Evolutionary conservation across 2,329 filamentous ascomycete species (phyloP).

Genomic region (Acephala macrosclerotiorum): DNA sequence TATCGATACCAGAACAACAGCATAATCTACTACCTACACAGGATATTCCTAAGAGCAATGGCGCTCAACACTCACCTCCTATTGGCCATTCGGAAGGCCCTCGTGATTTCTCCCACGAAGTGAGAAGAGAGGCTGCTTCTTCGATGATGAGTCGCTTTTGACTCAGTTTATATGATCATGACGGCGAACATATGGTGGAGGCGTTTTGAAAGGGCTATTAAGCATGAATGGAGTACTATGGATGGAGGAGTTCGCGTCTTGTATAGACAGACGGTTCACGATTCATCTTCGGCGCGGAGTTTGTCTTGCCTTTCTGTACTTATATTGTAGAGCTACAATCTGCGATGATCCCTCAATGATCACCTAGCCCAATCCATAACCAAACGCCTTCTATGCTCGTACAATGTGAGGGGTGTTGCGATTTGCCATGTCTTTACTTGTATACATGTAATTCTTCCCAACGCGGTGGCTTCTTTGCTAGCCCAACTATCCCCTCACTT

Average conservation of each 20-base stretch:
- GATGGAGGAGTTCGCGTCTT: slow-evolving; percentile 23
- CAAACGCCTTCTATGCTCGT: slow-evolving; percentile 24
- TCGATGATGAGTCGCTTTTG: slow-evolving; percentile 39
- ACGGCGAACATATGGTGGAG: slow-evolving; percentile 36
- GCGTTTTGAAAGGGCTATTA: slow-evolving; percentile 30
- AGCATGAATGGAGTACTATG: slow-evolving; percentile 32
- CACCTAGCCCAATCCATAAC: slow-evolving; percentile 7
- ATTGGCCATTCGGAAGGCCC: slow-evolving; percentile 29
- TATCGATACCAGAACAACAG: slow-evolving; percentile 31
- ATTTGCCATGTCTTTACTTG: neutral
- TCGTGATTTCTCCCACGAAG: slow-evolving; percentile 37
- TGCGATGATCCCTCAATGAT: slow-evolving; percentile 17
- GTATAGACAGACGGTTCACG: slow-evolving; percentile 32
- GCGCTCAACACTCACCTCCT: slow-evolving; percentile 34
- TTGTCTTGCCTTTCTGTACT: slow-evolving; percentile 29
- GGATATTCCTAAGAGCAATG: slow-evolving; percentile 30
- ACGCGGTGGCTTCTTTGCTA: neutral
- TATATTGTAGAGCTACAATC: slow-evolving; percentile 37
- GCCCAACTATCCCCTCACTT: slow-evolving; percentile 10
- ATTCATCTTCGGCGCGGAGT: slow-evolving; percentile 28
- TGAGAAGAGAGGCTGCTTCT: slow-evolving; percentile 35
- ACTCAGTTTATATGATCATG: slow-evolving; percentile 36
- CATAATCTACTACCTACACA: slow-evolving; percentile 14
- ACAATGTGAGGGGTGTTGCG: slow-evolving; percentile 9
- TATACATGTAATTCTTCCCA: slow-evolving; percentile 9